Evolutionary conservation across 2,329 filamentous ascomycete species (phyloP).

Genomic region (Thermochaetoides dissita): DNA sequence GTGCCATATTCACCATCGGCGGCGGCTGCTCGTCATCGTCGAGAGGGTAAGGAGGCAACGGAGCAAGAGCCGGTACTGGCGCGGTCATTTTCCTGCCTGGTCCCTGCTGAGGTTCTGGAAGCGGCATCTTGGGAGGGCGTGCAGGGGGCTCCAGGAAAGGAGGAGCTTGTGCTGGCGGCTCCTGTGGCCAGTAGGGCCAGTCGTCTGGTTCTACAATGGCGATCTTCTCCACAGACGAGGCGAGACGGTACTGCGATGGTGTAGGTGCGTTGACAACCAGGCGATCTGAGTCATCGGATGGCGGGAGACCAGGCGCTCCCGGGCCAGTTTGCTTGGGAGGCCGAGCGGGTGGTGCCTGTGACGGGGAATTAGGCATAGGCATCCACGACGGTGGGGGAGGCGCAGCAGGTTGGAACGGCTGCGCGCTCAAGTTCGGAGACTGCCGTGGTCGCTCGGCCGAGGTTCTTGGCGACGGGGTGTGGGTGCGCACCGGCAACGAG

Average conservation of each 20-base stretch:
- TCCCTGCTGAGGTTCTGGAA: slow-evolving; percentile 36
- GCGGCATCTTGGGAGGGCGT: slow-evolving; percentile 62
- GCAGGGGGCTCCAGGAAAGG: slow-evolving; percentile 49
- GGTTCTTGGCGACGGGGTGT: slow-evolving; percentile 33
- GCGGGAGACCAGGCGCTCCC: slow-evolving; percentile 12
- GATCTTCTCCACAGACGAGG: slow-evolving; percentile 53
- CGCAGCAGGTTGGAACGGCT: slow-evolving; percentile 14
- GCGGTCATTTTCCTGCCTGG: slow-evolving; percentile 17
- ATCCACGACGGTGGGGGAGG: slow-evolving; percentile 16
- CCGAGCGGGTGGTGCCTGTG: no score
- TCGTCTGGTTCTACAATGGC: slow-evolving; percentile 48
- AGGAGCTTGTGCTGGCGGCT: no score
- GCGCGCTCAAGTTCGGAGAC: slow-evolving; percentile 10
- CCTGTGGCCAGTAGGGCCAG: slow-evolving; percentile 22
- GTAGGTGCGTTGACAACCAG: slow-evolving; percentile 43
- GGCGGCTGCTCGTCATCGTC: slow-evolving; percentile 66
- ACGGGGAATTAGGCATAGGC: slow-evolving; percentile 10
- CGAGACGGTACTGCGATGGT: slow-evolving; percentile 42
- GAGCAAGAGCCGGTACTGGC: slow-evolving; percentile 9
- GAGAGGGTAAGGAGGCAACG: slow-evolving; percentile 60
- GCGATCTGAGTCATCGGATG: slow-evolving; percentile 34
- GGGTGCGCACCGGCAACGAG: slow-evolving; percentile 28
- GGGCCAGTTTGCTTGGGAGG: slow-evolving; percentile 6
- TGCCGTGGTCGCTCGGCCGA: slow-evolving; percentile 33
- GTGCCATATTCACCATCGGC: slow-evolving; percentile 69